A percentile compares a stretch with the other conserved stretches of the same genome.
phyloP scores from a whole-genome alignment of 2,329 filamentous ascomycete species.

The Parascedosporium putredinis region DNA sequence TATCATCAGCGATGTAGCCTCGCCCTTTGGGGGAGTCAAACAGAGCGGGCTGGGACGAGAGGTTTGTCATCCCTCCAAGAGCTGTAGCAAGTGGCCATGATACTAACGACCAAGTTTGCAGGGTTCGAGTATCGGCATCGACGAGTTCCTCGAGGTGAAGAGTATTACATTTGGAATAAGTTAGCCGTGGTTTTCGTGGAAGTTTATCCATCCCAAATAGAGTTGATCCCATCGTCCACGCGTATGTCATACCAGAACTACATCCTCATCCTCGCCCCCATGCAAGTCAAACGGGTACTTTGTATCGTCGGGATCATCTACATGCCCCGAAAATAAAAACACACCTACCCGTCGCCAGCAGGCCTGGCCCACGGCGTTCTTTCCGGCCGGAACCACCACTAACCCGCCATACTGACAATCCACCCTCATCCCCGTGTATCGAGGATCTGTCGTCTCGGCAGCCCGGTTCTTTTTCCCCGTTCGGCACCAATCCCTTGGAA shows the following conservation, averaged over 20 bases:
- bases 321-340: not conserved
- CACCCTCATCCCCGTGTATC: not conserved
- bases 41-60: conserved; percentile 73
- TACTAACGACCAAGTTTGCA: too few relatives aligned
- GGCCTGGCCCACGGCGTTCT: conserved; percentile 9
- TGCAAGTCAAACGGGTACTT: not conserved
- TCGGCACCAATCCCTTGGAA: not conserved
- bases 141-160: too few relatives aligned
- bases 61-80: too few relatives aligned
- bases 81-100: too few relatives aligned
- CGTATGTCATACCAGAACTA: too few relatives aligned
- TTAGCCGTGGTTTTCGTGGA: too few relatives aligned
- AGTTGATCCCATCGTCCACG: too few relatives aligned
- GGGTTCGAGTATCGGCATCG: too few relatives aligned
- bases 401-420: not conserved
- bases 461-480: not conserved
- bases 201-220: too few relatives aligned
- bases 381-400: not conserved
- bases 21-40: conserved; percentile 71
- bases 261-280: not conserved
- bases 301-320: not conserved
- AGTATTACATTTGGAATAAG: too few relatives aligned
- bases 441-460: not conserved
- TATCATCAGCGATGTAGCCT: conserved; percentile 45
- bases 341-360: conserved; percentile 3